Percentiles rank a stretch among this genome's conserved stretches.
Evolutionary conservation across 179 eudicot species (phyloP).

Genomic region (Silene coronaria): DNA sequence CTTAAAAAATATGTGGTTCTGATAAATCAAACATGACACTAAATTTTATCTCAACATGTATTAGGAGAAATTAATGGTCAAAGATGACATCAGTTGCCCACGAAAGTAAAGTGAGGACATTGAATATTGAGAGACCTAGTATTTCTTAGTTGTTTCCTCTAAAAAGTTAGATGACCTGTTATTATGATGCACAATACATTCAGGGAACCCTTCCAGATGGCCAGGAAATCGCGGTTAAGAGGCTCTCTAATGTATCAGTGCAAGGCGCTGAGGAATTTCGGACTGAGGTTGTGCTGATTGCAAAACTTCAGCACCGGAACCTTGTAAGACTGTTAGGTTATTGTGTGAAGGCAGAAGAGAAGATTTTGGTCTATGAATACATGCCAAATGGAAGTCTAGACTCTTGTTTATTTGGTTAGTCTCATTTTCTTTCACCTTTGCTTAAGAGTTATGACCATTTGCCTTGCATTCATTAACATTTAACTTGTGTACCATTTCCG

Average conservation of each 20-base stretch:
- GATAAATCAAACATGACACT: background rate
- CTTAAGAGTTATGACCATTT: background rate
- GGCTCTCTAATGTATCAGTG: slow-evolving; percentile 26
- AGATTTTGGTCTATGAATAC: no score
- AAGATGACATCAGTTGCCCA: background rate
- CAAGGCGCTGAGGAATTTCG: slow-evolving; percentile 28
- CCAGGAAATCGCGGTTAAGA: slow-evolving; percentile 25
- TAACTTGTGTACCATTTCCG: background rate
- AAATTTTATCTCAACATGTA: no score
- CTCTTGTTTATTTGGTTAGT: slow-evolving; percentile 29
- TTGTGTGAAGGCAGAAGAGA: slow-evolving; percentile 25
- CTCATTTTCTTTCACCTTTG: background rate
- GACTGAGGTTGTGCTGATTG: slow-evolving; percentile 28
- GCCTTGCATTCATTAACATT: background rate
- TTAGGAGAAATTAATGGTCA: no score
- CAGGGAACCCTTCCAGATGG: slow-evolving; percentile 27
- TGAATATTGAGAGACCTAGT: background rate
- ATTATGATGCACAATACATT: background rate
- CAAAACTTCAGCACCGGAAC: slow-evolving; percentile 33
- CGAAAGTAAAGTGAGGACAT: background rate
- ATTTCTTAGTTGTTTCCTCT: background rate
- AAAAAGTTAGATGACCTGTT: background rate
- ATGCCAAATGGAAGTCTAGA: slow-evolving; percentile 29
- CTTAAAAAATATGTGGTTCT: background rate
- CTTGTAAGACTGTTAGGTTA: slow-evolving; percentile 28